Evolutionary conservation across 495 filamentous ascomycete genomes (phyloP), one percentile per base, ranked within the genome.

Genomic region (Cercophora samala): DNA sequence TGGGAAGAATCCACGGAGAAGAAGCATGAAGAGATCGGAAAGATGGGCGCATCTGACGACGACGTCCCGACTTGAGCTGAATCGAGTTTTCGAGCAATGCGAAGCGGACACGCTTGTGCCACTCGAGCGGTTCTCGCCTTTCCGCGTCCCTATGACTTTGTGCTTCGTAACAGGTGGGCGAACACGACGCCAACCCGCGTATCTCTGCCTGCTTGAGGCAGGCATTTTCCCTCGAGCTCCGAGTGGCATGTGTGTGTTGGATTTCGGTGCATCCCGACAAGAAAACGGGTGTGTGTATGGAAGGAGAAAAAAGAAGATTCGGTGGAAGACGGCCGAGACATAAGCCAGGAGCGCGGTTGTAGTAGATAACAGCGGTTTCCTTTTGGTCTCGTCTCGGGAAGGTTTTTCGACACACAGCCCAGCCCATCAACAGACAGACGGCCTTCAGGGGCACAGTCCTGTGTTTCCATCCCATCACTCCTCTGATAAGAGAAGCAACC

Each of bases 101-200:
- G 53, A 5, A 23, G 53, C n/a, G 22, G 51, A 42, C 70, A 72
- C 66, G 63, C 68, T 70, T 68, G 73, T 74, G 65, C 63, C 65
- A 73, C 73, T 68, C 18, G 29, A 58, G 51, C 37, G 24, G 61
- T 24, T 19, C 17, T 29, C 54, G 58, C 59, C 19, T 58, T 58
- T 58, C 29, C 19, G 29, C 52, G 19, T 52, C 58, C 66, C 58
- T 66, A 54, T 65, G 37, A 64, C 65, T 62, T 68, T 71, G 70
- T 74, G 67, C 61, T 64, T 64, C 66, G 73, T 72, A 62, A 60
- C 70, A 69, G 58, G 59, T 60, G 66, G 59, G 54, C n/a, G 67
- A 63, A n/a, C 64, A 69, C 64, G 58, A 65, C 64, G 55, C 67
- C 63, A 19, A 26, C 46, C 52, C 58, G 29, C 29, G 59, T 46